These are phyloP conservation scores for Ceratobasidium sp. DNA, from an alignment of 1,284 basidiomycete genomes.

Conservation along the genomic window DNA sequence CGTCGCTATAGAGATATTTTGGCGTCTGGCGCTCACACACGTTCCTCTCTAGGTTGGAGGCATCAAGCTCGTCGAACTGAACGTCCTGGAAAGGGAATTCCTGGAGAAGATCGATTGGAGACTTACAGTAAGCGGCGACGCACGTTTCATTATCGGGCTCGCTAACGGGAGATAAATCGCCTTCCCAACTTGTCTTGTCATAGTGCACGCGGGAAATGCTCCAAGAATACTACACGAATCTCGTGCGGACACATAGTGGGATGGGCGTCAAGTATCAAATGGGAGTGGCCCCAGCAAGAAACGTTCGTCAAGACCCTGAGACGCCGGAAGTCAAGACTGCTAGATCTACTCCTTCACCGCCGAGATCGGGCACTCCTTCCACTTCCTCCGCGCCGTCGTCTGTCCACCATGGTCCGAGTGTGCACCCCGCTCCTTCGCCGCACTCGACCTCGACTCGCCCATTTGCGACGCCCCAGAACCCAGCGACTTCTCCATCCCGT, in stretches of 20 bases:
- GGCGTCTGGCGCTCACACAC: slow-evolving; percentile 20
- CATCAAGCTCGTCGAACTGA: slow-evolving; percentile 89
- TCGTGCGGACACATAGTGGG: slow-evolving; percentile 74
- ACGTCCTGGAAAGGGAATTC: slow-evolving; percentile 93
- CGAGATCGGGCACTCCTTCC: slow-evolving; percentile 43
- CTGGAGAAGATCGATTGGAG: slow-evolving; percentile 91
- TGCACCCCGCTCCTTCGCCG: slow-evolving; percentile 12
- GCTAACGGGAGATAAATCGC: slow-evolving; percentile 22
- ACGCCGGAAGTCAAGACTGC: slow-evolving; percentile 21
- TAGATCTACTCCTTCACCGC: slow-evolving; percentile 43
- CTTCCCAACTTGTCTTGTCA: slow-evolving; percentile 20
- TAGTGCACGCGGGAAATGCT: slow-evolving; percentile 84
- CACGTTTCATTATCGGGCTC: slow-evolving; percentile 21
- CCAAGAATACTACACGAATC: slow-evolving; percentile 87
- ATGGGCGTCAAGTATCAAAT: slow-evolving; percentile 67
- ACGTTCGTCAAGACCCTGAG: slow-evolving; percentile 43
- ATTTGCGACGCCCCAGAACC: slow-evolving; percentile 19
- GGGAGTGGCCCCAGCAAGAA: slow-evolving; percentile 24
- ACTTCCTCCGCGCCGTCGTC: slow-evolving; percentile 23
- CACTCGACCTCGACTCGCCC: slow-evolving; percentile 1
- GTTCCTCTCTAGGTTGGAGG: slow-evolving; percentile 80
- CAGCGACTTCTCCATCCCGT: slow-evolving; percentile 33
- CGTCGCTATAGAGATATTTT: not conserved
- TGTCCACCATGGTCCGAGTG: slow-evolving; percentile 29
- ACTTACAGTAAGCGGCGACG: slow-evolving; percentile 79